phyloP scores from a whole-genome alignment of 495 filamentous ascomycete genomes.

The Patellaria atrata region DNA sequence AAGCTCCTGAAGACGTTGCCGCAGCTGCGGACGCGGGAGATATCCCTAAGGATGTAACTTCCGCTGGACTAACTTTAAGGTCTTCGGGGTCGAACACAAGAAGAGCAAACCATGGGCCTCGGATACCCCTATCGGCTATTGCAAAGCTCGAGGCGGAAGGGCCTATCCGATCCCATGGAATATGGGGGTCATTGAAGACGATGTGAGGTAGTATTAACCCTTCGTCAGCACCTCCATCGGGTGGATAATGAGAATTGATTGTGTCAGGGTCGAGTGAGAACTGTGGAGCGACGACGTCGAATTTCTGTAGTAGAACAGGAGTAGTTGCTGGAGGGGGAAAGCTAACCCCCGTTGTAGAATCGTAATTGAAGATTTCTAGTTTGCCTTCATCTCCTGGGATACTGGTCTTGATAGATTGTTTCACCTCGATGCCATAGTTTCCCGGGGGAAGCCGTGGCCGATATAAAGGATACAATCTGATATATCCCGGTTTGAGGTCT shows the following conservation, averaged over 20 bases:
- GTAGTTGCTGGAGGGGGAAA: too few relatives aligned
- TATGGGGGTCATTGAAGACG: constrained; percentile 33
- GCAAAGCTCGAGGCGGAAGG: constrained; percentile 3
- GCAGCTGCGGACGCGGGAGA: neutral
- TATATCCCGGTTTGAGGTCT: too few relatives aligned
- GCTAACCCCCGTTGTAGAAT: too few relatives aligned
- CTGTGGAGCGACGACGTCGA: constrained; percentile 26
- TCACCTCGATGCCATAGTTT: too few relatives aligned
- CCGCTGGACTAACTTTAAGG: neutral
- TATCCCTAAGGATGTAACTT: neutral
- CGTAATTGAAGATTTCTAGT: too few relatives aligned
- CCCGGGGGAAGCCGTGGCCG: too few relatives aligned
- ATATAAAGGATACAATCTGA: too few relatives aligned
- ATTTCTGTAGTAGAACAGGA: too few relatives aligned
- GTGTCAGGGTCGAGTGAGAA: constrained; percentile 21
- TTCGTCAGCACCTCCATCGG: constrained; percentile 26
- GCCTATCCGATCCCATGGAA: constrained; percentile 39
- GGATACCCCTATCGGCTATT: neutral
- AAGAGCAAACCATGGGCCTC: constrained; percentile 29
- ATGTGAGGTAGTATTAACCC: constrained; percentile 33
- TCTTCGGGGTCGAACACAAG: constrained; percentile 24
- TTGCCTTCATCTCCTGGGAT: too few relatives aligned
- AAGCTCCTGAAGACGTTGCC: constrained; percentile 2
- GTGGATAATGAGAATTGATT: constrained; percentile 31
- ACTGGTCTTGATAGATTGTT: too few relatives aligned